A percentile compares a stretch with the other conserved stretches of the same genome.
phyloP scores from a whole-genome alignment of 2,329 filamentous ascomycete species.

The Cercospora canescens region DNA sequence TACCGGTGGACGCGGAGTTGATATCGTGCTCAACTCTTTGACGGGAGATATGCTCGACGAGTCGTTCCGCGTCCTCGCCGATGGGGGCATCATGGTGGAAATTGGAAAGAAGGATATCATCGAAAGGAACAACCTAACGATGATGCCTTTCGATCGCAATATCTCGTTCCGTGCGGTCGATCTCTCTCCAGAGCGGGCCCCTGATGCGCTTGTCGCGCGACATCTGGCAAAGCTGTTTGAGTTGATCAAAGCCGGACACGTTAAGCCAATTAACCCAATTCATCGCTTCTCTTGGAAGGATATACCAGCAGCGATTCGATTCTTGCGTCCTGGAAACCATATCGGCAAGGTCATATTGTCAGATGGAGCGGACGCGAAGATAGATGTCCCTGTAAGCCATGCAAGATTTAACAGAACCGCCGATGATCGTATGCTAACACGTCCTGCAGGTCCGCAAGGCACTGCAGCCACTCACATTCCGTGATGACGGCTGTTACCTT shows the following conservation, averaged over 20 bases:
- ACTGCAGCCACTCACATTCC: not conserved
- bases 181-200: constrained; percentile 24
- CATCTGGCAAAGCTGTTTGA: not conserved
- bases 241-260: not conserved
- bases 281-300: not conserved
- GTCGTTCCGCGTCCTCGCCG: constrained; percentile 30
- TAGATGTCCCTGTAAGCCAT: not conserved
- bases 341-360: constrained; percentile 2
- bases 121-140: constrained; percentile 15
- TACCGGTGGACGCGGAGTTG: constrained; percentile 34
- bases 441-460: not conserved
- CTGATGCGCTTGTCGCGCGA: constrained; percentile 11
- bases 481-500: constrained; percentile 18
- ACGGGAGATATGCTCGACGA: constrained; percentile 30
- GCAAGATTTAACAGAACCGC: not conserved
- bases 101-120: constrained; percentile 28
- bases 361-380: not conserved
- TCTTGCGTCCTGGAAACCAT: not conserved
- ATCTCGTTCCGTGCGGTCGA: constrained; percentile 12
- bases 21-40: constrained; percentile 36
- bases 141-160: constrained; percentile 21
- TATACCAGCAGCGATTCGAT: constrained; percentile 9
- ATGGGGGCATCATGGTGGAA: constrained; percentile 34
- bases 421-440: not conserved
- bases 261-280: constrained; percentile 16